Percentiles rank a stretch among this genome's conserved stretches.
Conservation (phyloP, 2,329 filamentous ascomycete species). For the Paecilomyces formosus region DNA sequence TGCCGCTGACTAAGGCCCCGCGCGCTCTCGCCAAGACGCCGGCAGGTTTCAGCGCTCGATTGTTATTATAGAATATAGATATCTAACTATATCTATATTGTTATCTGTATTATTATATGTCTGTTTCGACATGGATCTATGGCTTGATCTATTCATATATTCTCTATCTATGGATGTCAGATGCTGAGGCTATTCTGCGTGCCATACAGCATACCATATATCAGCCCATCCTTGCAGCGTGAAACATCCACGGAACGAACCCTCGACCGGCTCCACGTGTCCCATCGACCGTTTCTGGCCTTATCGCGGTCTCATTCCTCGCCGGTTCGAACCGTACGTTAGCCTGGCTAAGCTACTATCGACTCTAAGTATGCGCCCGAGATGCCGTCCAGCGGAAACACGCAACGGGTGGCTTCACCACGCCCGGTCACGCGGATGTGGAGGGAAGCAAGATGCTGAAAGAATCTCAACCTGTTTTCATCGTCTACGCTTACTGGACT, state of each 20-base stretch:
- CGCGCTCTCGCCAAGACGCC: background rate
- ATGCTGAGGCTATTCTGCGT: too few species aligned
- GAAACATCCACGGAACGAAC: background rate
- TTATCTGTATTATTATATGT: too few species aligned
- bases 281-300: background rate
- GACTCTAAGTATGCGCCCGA: background rate
- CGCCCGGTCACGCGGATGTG: background rate
- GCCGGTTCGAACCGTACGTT: background rate
- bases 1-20: constrained; percentile 23
- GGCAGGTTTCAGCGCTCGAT: background rate
- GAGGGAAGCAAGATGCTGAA: background rate
- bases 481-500: background rate
- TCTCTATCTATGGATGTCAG: background rate
- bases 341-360: background rate
- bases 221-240: background rate
- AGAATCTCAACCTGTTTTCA: background rate
- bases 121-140: too few species aligned
- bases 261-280: background rate
- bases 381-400: background rate
- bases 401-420: background rate
- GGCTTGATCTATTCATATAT: too few species aligned
- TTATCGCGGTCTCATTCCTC: background rate
- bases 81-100: too few species aligned
- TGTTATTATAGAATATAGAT: too few species aligned
- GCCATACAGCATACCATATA: too few species aligned